Percentiles rank a stretch among this genome's conserved stretches.
phyloP scores from a whole-genome alignment of 2,329 filamentous ascomycete species.

The Dactylella cylindrospora region DNA sequence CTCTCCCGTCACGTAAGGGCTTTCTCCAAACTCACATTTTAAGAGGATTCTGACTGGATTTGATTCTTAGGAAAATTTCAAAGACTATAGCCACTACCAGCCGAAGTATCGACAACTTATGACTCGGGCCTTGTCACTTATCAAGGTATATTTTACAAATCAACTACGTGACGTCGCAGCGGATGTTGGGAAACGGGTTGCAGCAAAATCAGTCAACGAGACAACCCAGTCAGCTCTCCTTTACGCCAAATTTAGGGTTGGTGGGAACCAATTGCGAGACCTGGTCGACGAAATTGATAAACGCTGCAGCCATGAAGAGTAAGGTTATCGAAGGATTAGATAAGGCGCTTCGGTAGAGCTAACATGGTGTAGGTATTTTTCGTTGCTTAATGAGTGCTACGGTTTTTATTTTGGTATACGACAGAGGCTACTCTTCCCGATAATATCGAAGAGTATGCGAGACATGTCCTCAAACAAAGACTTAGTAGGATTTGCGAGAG shows the following conservation, averaged over 20 bases:
- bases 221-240: conserved; percentile 70
- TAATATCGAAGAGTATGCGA: conserved; percentile 52
- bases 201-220: conserved; percentile 67
- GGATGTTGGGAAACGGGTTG: conserved; percentile 61
- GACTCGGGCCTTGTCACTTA: conserved; percentile 66
- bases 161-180: conserved; percentile 64
- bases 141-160: conserved; percentile 67
- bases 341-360: conserved; percentile 55
- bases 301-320: conserved; percentile 62
- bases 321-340: conserved; percentile 65
- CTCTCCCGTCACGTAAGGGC: conserved; percentile 84
- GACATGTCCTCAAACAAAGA: conserved; percentile 62
- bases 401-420: conserved; percentile 46
- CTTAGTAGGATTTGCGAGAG: conserved; percentile 65
- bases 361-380: conserved; percentile 46
- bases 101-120: conserved; percentile 48
- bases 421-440: conserved; percentile 46
- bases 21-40: conserved; percentile 23
- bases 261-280: conserved; percentile 65
- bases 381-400: conserved; percentile 49
- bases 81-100: conserved; percentile 55
- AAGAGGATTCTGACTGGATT: neutral
- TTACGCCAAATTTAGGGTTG: conserved; percentile 70
- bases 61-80: conserved; percentile 40
- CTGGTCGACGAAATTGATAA: conserved; percentile 70